These are phyloP conservation scores for Phycomyces blakesleeanus DNA, from an alignment of 192 early-diverging fungal species.

Conservation along the genomic window DNA sequence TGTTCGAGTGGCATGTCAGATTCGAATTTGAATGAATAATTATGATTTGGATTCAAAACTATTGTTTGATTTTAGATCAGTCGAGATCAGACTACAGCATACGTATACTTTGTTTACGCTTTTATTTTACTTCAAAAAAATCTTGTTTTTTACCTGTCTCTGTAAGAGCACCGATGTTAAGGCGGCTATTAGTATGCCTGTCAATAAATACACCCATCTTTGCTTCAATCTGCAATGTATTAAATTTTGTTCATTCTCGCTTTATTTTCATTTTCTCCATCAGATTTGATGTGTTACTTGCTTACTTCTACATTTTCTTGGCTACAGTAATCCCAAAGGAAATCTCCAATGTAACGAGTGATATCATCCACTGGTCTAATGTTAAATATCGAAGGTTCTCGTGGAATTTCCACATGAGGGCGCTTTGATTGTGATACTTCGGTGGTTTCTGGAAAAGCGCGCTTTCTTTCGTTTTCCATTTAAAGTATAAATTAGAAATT, in stretches of 20 bases:
- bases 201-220: constrained; percentile 82
- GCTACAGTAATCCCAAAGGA: constrained; percentile 55
- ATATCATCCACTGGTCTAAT: constrained; percentile 59
- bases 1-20: constrained; percentile 86
- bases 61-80: too few relatives aligned
- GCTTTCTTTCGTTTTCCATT: background rate
- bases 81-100: background rate
- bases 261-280: too few relatives aligned
- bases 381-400: constrained; percentile 64
- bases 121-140: too few relatives aligned
- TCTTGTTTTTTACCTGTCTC: constrained; percentile 63
- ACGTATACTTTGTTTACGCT: too few relatives aligned
- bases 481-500: background rate
- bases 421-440: background rate
- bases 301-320: constrained; percentile 53
- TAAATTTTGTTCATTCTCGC: background rate
- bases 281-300: background rate
- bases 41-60: too few relatives aligned
- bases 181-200: constrained; percentile 53
- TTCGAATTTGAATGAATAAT: constrained; percentile 53
- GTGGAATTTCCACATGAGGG: background rate
- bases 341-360: constrained; percentile 56
- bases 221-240: constrained; percentile 77
- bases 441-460: background rate
- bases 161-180: constrained; percentile 58